Conservation (phyloP, 2,329 filamentous ascomycete genomes). For the Laburnicola sp. region DNA sequence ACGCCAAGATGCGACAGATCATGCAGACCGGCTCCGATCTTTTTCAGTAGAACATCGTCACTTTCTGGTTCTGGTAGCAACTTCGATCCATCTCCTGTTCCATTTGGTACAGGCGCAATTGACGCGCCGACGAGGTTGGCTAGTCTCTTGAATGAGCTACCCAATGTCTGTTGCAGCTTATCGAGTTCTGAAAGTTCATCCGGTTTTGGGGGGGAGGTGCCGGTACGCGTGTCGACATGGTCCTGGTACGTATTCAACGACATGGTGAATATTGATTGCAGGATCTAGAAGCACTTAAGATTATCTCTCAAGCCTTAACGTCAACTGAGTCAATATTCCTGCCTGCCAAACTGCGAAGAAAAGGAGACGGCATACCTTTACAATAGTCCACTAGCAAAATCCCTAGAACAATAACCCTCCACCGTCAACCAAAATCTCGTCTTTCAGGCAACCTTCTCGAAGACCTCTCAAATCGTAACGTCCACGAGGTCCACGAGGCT, state of each 20-base stretch:
- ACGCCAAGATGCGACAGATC: slow-evolving; percentile 41
- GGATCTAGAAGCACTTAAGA: too few relatives aligned
- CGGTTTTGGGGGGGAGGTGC: slow-evolving; percentile 29
- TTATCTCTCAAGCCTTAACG: too few relatives aligned
- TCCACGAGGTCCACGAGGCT: too few relatives aligned
- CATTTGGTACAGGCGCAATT: slow-evolving; percentile 34
- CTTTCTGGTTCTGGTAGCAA: slow-evolving; percentile 40
- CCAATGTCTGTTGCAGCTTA: slow-evolving; percentile 36
- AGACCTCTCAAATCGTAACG: too few relatives aligned
- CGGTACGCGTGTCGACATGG: slow-evolving; percentile 40
- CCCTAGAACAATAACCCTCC: too few relatives aligned
- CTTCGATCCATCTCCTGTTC: slow-evolving; percentile 51
- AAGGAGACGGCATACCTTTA: too few relatives aligned
- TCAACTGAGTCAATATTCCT: too few relatives aligned
- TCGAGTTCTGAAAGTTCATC: slow-evolving; percentile 39
- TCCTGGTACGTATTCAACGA: slow-evolving; percentile 7
- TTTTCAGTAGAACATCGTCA: slow-evolving; percentile 35
- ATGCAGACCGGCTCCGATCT: slow-evolving; percentile 36
- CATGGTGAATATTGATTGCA: not conserved
- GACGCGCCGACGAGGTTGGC: slow-evolving; percentile 35
- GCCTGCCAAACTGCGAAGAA: too few relatives aligned
- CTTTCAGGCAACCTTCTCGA: too few relatives aligned
- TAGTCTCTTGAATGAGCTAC: slow-evolving; percentile 32
- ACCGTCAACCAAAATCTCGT: too few relatives aligned
- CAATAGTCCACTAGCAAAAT: too few relatives aligned